Evolutionary conservation across 768 basidiomycete species (phyloP), one percentile per base, ranked within the genome.

Genomic region (Lentinula aciculospora): DNA sequence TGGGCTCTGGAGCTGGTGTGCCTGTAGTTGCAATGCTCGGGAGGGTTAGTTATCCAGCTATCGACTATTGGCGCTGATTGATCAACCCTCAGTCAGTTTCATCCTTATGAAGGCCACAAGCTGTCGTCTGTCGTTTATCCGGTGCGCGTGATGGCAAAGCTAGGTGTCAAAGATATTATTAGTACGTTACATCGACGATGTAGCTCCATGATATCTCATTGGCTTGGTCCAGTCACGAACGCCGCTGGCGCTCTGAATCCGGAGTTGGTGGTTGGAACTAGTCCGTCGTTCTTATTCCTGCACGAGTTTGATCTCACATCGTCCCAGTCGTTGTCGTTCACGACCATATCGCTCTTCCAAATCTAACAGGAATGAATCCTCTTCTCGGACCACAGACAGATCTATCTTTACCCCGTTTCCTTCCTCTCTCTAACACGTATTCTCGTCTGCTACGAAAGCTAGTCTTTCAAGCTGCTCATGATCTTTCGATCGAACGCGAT

Each of bases 21-120:
- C 89, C 94, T 0, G 92, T 90, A 10, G 90, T 95, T 3, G 90
- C 87, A 9, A 94, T 94, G 89, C 84, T 95, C 29, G 93, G 93
- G 59, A 77, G 94, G 67, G 90, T 91, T 64, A 55, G 82, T 69
- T 17, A 44, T 17, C 27, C 9, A 10, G 5, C n/a, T 25, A 37
- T 28, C 10, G 8, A 36, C 25, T 9, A 21, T 10, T 29, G 44
- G 17, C 49, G 37, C 40, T 27, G 46, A 53, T 40, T 0, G 17
- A 44, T 44, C 36, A 31, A 47, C 53, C 58, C 32, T 34, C 53
- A 57, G 54, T 55, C 63, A 92, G 90, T 89, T 93, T 64, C 92
- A 93, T 68, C 78, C 83, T 1, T 96, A 94, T 62, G 93, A 96
- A 72, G 94, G 94, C 2, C 85, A 93, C 65, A 69, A 76, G 25